A percentile compares a stretch with the other conserved stretches of the same genome.
These are phyloP conservation scores for Colletotrichum truncatum DNA, from an alignment of 2,329 filamentous ascomycete species.

Conservation along the genomic window DNA sequence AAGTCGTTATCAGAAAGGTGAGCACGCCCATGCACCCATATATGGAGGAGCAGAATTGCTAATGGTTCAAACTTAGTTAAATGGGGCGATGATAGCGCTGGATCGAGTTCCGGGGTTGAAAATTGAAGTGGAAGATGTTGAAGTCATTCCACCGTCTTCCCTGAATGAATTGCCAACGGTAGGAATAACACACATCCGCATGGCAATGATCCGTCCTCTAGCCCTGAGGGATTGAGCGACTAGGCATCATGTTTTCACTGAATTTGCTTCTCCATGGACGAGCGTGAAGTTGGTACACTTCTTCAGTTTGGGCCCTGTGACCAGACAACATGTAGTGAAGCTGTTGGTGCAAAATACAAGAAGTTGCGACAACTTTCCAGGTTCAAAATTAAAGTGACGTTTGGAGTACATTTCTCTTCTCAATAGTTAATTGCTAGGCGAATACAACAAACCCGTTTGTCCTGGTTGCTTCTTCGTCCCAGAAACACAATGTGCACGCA, in stretches of 20 bases:
- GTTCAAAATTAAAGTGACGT: too few species aligned
- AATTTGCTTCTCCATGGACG: too few species aligned
- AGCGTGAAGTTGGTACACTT: too few species aligned
- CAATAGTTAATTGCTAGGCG: too few species aligned
- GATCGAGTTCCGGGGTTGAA: conserved; percentile 44
- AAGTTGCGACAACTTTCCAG: too few species aligned
- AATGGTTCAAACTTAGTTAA: conserved; percentile 35
- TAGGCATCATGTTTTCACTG: background rate
- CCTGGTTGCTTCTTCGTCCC: too few species aligned
- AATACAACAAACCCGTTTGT: too few species aligned
- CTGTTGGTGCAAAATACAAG: too few species aligned
- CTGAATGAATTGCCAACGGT: conserved; percentile 40
- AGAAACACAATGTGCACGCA: conserved; percentile 6
- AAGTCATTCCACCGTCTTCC: conserved; percentile 36
- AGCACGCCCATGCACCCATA: background rate
- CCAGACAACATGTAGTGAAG: too few species aligned
- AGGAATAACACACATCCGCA: conserved; percentile 22
- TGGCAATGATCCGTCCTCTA: background rate
- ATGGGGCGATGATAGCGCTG: conserved; percentile 41
- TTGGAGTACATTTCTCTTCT: too few species aligned
- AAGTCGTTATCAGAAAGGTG: conserved; percentile 46
- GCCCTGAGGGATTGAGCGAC: background rate
- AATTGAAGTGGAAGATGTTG: conserved; percentile 45
- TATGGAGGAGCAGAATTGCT: background rate
- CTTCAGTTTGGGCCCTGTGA: too few species aligned